phyloP scores from a whole-genome alignment of 78 protist species.

The Diacronema lutheri region DNA sequence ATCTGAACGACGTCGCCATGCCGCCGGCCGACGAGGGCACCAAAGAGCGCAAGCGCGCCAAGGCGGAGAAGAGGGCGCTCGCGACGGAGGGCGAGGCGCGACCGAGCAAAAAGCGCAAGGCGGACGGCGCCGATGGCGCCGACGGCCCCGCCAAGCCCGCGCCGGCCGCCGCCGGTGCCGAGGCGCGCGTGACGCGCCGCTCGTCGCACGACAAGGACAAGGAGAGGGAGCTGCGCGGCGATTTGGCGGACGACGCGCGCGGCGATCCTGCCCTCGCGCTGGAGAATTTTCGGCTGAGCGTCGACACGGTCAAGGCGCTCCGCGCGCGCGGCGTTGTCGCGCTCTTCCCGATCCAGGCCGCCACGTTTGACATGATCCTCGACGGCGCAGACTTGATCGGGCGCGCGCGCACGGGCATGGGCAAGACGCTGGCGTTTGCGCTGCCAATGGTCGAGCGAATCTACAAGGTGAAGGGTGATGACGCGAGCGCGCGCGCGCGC shows the following conservation, averaged over 20 bases:
- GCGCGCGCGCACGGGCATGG: constrained; percentile 45
- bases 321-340: neutral
- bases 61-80: neutral
- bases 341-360: constrained; percentile 57
- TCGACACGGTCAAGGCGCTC: neutral
- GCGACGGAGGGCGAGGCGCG: neutral
- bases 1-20: too few species aligned
- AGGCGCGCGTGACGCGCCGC: neutral
- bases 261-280: neutral
- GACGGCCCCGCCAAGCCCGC: neutral
- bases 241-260: too few species aligned
- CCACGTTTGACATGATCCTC: constrained; percentile 31
- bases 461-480: neutral
- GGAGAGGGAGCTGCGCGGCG: neutral
- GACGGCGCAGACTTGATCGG: constrained; percentile 62
- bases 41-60: neutral
- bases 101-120: neutral
- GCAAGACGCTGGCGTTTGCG: constrained; percentile 20
- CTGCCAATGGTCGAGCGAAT: constrained; percentile 22
- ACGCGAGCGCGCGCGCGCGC: neutral
- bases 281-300: neutral
- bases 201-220: neutral
- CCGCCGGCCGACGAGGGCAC: neutral
- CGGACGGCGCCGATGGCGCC: neutral
- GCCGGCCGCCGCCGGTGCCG: neutral